Evolutionary conservation across 129 eudicot species (phyloP).

Genomic region (Arctium minus): DNA sequence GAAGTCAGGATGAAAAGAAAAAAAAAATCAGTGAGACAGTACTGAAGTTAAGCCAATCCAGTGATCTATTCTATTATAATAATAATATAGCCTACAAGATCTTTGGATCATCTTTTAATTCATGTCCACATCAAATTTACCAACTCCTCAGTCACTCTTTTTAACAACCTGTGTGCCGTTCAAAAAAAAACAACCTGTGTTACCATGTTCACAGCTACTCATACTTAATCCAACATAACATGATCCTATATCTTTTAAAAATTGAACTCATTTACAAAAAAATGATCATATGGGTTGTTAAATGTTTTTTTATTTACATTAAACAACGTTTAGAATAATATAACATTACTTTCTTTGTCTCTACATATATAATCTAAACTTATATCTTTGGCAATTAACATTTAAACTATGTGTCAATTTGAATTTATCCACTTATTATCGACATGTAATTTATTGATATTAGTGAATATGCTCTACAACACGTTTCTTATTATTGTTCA

Average conservation of each 20-base stretch:
- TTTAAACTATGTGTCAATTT: no score
- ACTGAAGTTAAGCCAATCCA: constrained; percentile 30
- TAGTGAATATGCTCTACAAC: no score
- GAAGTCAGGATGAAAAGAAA: constrained; percentile 5
- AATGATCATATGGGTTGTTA: background rate
- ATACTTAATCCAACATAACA: background rate
- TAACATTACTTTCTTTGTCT: background rate
- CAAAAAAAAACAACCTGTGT: background rate
- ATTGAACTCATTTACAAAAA: no score
- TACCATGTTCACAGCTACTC: background rate
- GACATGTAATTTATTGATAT: no score
- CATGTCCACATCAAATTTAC: constrained; percentile 31
- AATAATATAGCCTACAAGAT: constrained; percentile 25
- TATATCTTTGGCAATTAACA: no score
- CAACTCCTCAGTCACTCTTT: constrained; percentile 1
- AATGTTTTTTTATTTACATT: no score
- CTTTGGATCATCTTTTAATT: constrained; percentile 28
- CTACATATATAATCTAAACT: background rate
- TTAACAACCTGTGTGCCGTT: background rate
- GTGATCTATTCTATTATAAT: background rate
- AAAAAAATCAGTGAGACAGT: constrained; percentile 26
- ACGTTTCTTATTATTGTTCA: no score
- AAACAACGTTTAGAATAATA: no score
- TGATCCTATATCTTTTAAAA: background rate
- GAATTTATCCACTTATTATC: no score